Percentiles rank a stretch among this genome's conserved stretches.
These are phyloP conservation scores for Fonsecaea monophora DNA, from an alignment of 2,329 filamentous ascomycete genomes.

Conservation along the genomic window DNA sequence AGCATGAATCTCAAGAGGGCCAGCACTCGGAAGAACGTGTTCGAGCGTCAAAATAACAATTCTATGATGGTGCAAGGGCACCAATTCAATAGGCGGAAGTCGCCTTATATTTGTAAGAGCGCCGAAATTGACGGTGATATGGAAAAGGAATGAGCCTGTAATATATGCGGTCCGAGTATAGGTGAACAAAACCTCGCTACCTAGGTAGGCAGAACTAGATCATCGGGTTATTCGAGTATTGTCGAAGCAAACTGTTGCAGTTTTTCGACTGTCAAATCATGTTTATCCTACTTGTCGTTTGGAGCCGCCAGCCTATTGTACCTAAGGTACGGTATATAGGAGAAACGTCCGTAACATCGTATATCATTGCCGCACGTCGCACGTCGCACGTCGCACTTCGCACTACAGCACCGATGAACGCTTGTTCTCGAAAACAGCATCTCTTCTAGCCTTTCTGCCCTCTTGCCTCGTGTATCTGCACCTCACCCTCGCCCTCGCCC, in stretches of 20 bases:
- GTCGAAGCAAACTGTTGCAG: neutral
- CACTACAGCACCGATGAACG: neutral
- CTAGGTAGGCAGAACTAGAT: neutral
- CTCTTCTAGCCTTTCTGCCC: neutral
- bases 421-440: neutral
- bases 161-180: neutral
- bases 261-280: neutral
- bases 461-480: no score
- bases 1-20: neutral
- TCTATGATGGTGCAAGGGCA: neutral
- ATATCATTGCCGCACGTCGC: neutral
- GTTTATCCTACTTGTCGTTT: neutral
- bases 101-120: neutral
- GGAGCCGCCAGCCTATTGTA: neutral
- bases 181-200: neutral
- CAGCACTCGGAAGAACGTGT: neutral
- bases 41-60: neutral
- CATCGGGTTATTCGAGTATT: neutral
- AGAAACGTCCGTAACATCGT: neutral
- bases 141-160: neutral
- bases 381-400: no score
- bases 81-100: neutral
- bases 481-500: no score
- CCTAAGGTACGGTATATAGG: neutral
- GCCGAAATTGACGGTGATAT: neutral